Base-by-base conservation (phyloP, 225 moss, liverwort and hornwort genomes). In the Neckera pumila region DNA sequence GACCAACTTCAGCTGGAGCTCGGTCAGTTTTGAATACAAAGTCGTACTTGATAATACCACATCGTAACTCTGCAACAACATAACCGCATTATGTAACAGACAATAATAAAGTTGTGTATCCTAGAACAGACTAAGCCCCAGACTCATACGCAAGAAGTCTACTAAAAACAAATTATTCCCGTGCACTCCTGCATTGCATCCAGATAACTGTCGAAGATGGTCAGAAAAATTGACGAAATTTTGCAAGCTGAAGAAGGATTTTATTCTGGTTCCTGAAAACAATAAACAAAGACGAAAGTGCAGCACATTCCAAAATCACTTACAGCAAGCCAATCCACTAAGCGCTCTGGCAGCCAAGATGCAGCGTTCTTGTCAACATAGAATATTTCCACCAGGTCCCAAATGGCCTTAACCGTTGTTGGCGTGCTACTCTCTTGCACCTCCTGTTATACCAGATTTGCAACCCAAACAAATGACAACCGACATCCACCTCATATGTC, bases 241-340 rank as follows among this genome's bases (percentile, higher is more conserved):
- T 51, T 51, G 79, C 66, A 23, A 86, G 33, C 40, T 49, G 86
- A 84, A 84, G 54, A 69, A 74, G 40, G 66, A 18, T 67, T 47
- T 33, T 79, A 78, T 28, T 49, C 43, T 84, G 58, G 42, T 81
- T 84, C 70, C 59, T 49, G 21, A 77, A 79, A 57, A 42, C 36
- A 81, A 77, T 15, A 81, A 84, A 85, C 49, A 30, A 87, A 59
- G 57, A 77, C 81, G 73, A 75, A 70, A 81, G 33, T 77, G 71
- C 79, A 85, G 89, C 86, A 67, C 11, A 88, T 53, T 85, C 45
- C 58, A 75, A 73, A 47, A 71, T 49, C 86, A 86, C 95, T 94
- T 92, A 96, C 96, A 88, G 93, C 94, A 80, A 99, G 85, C 96
- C 99, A 99, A 84, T 99, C 99, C 70, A 97, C 99, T 89, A 99